phyloP scores from a whole-genome alignment of 208 protist genomes.

The Entamoeba invadens region DNA sequence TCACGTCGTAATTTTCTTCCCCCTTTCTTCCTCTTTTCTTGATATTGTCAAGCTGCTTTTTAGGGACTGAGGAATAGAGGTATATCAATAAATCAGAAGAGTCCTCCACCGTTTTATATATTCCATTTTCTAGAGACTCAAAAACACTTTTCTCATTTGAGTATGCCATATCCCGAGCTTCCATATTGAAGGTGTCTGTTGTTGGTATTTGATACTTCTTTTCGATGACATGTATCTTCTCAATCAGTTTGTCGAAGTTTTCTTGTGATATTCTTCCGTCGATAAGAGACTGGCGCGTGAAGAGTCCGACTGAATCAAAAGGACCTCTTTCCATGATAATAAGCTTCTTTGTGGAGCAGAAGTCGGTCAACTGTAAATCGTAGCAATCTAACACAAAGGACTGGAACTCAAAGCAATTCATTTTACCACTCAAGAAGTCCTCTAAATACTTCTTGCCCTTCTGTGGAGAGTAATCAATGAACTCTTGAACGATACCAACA shows the following conservation, averaged over 20 bases:
- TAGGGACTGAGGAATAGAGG: neutral
- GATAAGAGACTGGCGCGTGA: neutral
- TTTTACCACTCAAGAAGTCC: neutral
- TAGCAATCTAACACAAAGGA: neutral
- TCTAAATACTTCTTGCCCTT: neutral
- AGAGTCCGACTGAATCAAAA: neutral
- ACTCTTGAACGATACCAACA: neutral
- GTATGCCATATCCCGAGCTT: neutral
- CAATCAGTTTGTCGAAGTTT: neutral
- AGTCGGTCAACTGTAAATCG: neutral
- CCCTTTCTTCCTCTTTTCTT: neutral
- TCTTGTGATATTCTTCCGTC: neutral
- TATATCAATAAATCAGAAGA: neutral
- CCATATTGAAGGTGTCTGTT: neutral
- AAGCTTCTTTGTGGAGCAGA: neutral
- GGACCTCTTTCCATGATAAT: neutral
- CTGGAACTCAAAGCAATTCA: neutral
- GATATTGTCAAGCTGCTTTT: neutral
- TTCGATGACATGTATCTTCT: neutral
- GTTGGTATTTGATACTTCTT: neutral
- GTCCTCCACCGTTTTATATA: neutral
- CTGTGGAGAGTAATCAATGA: neutral
- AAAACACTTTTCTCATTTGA: neutral
- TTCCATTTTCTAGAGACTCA: neutral
- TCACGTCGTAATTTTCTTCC: neutral